Evolutionary conservation across 257 asterid genomes (phyloP), one percentile per base, ranked within the genome.

Genomic region (Plantago elongata): DNA sequence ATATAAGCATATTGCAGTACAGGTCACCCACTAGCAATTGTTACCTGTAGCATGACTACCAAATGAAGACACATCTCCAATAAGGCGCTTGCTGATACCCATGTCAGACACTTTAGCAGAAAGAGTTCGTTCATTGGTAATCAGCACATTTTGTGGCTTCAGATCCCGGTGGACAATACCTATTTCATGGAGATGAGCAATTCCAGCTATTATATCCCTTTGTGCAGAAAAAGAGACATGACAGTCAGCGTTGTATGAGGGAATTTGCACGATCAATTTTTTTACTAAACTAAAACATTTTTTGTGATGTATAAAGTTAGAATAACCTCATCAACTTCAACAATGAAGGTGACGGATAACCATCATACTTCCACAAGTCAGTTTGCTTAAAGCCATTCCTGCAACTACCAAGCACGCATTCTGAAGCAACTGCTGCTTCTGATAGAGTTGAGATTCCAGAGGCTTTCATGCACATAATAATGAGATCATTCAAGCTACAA

Each of bases 81-180:
- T 77, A 54, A 92, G 95, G 69, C 88, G 80, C 77, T 89, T 92
- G 85, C 97, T 92, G 58, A 92, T 86, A 56, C 99, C 99, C 99
- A 92, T 89, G 79, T 92, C 97, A 44, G 99, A 92, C 64, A 89
- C 83, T 78, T 89, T 92, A 34, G 97, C 99, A 73, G 78, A 72
- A 37, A 89, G 75, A 72, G 81, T 65, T 62, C 79, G 78, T 61
- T 87, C 95, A 63, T 68, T 70, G 49, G 70, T 60, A 65, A 92
- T 83, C 78, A 92, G 65, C 62, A 89, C 91, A 68, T 92, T 92
- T 61, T 84, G 96, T 48, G 99, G 99, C 79, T 92, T 92, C 76
- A 92, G 74, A 55, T 92, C 97, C 50, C 99, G 86, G 75, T 92
- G 99, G 69, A 92, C 82, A 54, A 92, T 89, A 73, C 97, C 99